Base-by-base conservation (phyloP, 78 protist genomes). In the Polysphondylium violaceum region DNA sequence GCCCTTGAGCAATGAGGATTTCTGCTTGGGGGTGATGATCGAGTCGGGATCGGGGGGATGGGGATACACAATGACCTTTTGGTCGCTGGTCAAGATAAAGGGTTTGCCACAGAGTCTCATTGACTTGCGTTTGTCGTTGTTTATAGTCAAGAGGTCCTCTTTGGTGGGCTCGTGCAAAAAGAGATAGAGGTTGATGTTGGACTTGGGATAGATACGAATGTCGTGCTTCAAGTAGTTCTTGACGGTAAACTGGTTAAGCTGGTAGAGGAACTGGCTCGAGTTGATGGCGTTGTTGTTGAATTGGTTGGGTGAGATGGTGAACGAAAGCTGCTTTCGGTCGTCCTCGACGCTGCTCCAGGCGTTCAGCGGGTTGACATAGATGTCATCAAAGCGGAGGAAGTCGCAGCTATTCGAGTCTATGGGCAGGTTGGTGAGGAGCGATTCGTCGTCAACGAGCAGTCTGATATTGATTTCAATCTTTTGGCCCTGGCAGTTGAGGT, bases 31-130 rank as follows among this genome's bases (percentile, higher is more conserved):
- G 2, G 91, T 69, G 14, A 83, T 25, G 0, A 69, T 21, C 12
- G 79, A 40, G 12, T 83, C 91, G 0, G 91, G 91, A 21, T 53
- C 65, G 9, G 91, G 91, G 12, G 91, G 91, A 43, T 69, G 81
- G 36, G 91, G 91, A 44, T 83, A 88, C n/a, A 78, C 83, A 6
- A 58, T 64, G 0, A 88, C 50, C 35, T 88, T 78, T 31, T 74
- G 87, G 2, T 88, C 79, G 11, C 47, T 58, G 7, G 81, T 47
- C 14, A 88, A 27, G 4, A 78, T 74, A 11, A 75, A 88, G 40
- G 94, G 88, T 44, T 74, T 73, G 2, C 87, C 94, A 73, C 94
- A 88, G 3, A 88, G 65, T 51, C 87, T 50, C 81, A 78, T 76
- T 36, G 87, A 76, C 16, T 76, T 43, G 40, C 79, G 43, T 27